Conservation (phyloP, 2,329 filamentous ascomycete species). For the Xylariaceae sp. region DNA sequence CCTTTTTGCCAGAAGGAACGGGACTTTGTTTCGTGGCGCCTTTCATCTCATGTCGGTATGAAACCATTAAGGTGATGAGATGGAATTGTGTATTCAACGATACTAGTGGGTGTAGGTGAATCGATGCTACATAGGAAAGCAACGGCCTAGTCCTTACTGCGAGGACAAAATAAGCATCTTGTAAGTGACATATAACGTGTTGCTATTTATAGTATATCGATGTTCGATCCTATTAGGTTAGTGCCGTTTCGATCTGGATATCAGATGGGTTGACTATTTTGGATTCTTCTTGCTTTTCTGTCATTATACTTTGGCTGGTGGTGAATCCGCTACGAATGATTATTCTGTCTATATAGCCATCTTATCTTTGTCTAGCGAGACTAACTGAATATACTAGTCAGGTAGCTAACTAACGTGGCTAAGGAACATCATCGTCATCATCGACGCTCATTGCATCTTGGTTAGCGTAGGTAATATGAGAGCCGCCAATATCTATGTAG, state of each 20-base stretch:
- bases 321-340: not conserved
- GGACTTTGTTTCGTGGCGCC: not conserved
- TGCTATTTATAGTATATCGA: not conserved
- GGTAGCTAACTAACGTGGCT: not conserved
- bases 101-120: no score
- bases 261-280: not conserved
- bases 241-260: not conserved
- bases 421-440: not conserved
- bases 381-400: not conserved
- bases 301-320: not conserved
- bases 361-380: not conserved
- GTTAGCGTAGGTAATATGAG: not conserved
- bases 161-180: not conserved
- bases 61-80: not conserved
- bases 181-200: not conserved
- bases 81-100: not conserved
- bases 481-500: not conserved
- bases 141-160: not conserved
- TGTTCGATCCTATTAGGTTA: not conserved
- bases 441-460: not conserved
- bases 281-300: not conserved
- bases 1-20: not conserved
- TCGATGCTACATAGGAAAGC: not conserved
- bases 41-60: not conserved
- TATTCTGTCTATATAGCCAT: not conserved